phyloP scores from a whole-genome alignment of 306 rosid species.

The Herpetospermum pedunculosum region DNA sequence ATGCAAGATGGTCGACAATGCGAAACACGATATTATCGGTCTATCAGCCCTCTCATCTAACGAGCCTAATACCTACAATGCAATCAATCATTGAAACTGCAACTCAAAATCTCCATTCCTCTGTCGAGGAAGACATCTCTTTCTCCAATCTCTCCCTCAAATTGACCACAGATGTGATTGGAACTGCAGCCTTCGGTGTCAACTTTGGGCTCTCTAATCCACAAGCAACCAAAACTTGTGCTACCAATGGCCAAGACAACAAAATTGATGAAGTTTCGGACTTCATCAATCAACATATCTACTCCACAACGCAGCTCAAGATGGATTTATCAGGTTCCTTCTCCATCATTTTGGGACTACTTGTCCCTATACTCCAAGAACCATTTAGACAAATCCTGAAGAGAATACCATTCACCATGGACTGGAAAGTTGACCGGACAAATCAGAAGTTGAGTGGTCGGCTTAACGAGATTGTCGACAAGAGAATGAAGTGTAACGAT shows the following conservation, averaged over 20 bases:
- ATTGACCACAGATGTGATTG: slow-evolving; percentile 72
- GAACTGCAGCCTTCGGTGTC: slow-evolving; percentile 89
- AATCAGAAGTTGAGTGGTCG: slow-evolving; percentile 42
- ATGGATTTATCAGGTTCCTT: slow-evolving; percentile 90
- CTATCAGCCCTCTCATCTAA: slow-evolving; percentile 72
- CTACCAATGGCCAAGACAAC: neutral
- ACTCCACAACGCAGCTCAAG: slow-evolving; percentile 76
- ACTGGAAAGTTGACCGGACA: slow-evolving; percentile 63
- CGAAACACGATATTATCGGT: slow-evolving; percentile 61
- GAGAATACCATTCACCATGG: slow-evolving; percentile 90
- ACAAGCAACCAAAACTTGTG: slow-evolving; percentile 17
- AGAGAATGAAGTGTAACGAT: slow-evolving; percentile 37
- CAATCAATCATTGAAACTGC: slow-evolving; percentile 67
- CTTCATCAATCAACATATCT: slow-evolving; percentile 69
- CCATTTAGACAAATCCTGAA: slow-evolving; percentile 72
- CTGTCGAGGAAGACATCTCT: slow-evolving; percentile 27
- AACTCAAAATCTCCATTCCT: slow-evolving; percentile 43
- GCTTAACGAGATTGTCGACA: slow-evolving; percentile 55
- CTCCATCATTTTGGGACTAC: slow-evolving; percentile 77
- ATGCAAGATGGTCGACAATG: slow-evolving; percentile 83
- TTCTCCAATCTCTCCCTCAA: slow-evolving; percentile 66
- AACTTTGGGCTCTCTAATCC: slow-evolving; percentile 61
- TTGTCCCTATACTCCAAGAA: slow-evolving; percentile 66
- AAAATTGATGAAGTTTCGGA: slow-evolving; percentile 42
- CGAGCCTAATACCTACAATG: slow-evolving; percentile 72